Percentiles rank a stretch among this genome's conserved stretches.
Conservation (phyloP, 768 basidiomycete species). For the Boletus tylopilopsis region DNA sequence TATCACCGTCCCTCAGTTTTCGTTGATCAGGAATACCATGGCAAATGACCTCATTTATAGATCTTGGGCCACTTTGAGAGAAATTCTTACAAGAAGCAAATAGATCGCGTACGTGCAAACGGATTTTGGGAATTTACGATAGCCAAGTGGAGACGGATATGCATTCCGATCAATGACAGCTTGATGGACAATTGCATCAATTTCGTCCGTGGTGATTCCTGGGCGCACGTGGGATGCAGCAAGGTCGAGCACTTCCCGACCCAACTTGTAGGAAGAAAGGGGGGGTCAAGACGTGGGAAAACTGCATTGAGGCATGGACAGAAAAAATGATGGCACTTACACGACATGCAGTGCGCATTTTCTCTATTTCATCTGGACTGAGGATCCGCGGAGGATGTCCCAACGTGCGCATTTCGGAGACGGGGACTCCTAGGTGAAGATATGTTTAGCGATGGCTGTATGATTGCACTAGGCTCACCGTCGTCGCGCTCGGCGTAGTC, state of each 20-base stretch:
- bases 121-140: constrained; percentile 90
- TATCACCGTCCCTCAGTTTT: constrained; percentile 87
- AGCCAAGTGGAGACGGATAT: constrained; percentile 93
- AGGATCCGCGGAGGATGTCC: constrained; percentile 67
- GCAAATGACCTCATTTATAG: constrained; percentile 94
- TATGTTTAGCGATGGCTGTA: background rate
- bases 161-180: constrained; percentile 86
- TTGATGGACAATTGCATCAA: constrained; percentile 91
- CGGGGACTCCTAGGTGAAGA: constrained; percentile 48
- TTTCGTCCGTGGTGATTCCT: constrained; percentile 94
- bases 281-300: background rate
- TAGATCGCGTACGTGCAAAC: constrained; percentile 78
- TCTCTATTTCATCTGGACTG: constrained; percentile 73
- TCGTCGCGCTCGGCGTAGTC: constrained; percentile 71
- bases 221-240: constrained; percentile 82
- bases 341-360: constrained; percentile 82
- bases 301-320: background rate
- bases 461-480: constrained; percentile 40
- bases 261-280: constrained; percentile 55
- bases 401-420: constrained; percentile 51
- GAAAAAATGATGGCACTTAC: constrained; percentile 48
- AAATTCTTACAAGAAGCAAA: background rate
- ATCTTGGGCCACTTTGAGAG: constrained; percentile 40
- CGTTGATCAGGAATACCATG: constrained; percentile 93
- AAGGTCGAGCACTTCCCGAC: constrained; percentile 89